phyloP scores from a whole-genome alignment of 73 alveolate species.

The Blepharisma japonicum region DNA sequence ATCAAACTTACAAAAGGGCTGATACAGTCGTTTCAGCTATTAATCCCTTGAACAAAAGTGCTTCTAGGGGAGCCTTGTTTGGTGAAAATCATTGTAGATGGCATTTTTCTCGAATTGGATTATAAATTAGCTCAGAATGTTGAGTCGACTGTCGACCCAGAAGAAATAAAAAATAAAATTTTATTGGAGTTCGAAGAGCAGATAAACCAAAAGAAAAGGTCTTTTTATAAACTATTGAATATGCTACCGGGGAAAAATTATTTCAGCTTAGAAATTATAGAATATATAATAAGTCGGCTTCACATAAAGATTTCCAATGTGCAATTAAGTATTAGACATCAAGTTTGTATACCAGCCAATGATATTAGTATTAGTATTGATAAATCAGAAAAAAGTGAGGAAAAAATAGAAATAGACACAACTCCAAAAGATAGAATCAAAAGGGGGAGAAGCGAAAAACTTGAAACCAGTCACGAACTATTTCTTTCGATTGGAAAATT shows the following conservation, averaged over 20 bases:
- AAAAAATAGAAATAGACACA: too few species aligned
- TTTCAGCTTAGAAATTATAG: not conserved
- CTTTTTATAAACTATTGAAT: not conserved
- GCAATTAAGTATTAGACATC: too few species aligned
- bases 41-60: conserved; percentile 11
- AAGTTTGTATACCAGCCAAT: too few species aligned
- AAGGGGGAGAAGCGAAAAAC: too few species aligned
- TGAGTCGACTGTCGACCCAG: not conserved
- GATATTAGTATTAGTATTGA: too few species aligned
- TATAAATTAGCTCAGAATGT: not conserved
- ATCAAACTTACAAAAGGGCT: not conserved
- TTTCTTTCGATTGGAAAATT: too few species aligned
- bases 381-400: too few species aligned
- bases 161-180: conserved; percentile 14
- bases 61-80: conserved; percentile 9
- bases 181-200: conserved; percentile 13
- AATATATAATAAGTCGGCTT: too few species aligned
- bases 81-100: not conserved
- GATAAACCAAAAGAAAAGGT: not conserved
- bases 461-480: too few species aligned
- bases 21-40: conserved; percentile 5
- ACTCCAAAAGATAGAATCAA: too few species aligned
- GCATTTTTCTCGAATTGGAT: not conserved
- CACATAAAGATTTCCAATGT: too few species aligned
- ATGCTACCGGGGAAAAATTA: not conserved